A percentile compares a stretch with the other conserved stretches of the same genome.
Conservation (phyloP, 176 grass and related monocot genomes). For the Metroxylon sagu region DNA sequence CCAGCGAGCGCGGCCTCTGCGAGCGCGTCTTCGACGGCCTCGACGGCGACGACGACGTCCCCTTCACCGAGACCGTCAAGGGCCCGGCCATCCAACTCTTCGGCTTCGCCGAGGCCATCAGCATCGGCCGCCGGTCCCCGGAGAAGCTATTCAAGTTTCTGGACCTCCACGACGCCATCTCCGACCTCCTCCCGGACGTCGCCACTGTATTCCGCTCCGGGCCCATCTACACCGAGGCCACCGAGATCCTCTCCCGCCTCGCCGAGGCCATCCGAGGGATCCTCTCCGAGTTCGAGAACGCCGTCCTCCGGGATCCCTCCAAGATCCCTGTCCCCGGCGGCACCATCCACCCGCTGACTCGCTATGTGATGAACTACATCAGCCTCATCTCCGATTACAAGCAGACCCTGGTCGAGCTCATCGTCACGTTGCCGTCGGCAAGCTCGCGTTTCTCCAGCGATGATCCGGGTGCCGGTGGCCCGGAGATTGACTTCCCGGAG, state of each 20-base stretch:
- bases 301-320: conserved; percentile 65
- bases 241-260: conserved; percentile 60
- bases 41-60: conserved; percentile 28
- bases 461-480: conserved; percentile 20
- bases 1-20: conserved; percentile 82
- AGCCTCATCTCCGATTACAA: conserved; percentile 85
- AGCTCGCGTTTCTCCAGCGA: conserved; percentile 22
- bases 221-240: conserved; percentile 62
- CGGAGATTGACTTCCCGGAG: conserved; percentile 58
- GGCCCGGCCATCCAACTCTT: conserved; percentile 81
- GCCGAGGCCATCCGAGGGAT: conserved; percentile 79
- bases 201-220: conserved; percentile 57
- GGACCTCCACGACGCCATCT: conserved; percentile 73
- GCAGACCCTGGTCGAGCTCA: conserved; percentile 53
- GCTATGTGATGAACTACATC: conserved; percentile 96
- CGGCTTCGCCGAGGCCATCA: conserved; percentile 79
- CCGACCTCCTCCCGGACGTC: conserved; percentile 71
- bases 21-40: conserved; percentile 62
- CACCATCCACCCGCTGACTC: conserved; percentile 79
- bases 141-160: conserved; percentile 98
- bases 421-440: conserved; percentile 52
- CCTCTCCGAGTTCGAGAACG: conserved; percentile 84
- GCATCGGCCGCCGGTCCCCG: conserved; percentile 68
- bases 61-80: conserved; percentile 74
- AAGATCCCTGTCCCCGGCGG: conserved; percentile 71